These are phyloP conservation scores for Solanum lycopersicoides DNA, from an alignment of 257 asterid species.

Conservation along the genomic window DNA sequence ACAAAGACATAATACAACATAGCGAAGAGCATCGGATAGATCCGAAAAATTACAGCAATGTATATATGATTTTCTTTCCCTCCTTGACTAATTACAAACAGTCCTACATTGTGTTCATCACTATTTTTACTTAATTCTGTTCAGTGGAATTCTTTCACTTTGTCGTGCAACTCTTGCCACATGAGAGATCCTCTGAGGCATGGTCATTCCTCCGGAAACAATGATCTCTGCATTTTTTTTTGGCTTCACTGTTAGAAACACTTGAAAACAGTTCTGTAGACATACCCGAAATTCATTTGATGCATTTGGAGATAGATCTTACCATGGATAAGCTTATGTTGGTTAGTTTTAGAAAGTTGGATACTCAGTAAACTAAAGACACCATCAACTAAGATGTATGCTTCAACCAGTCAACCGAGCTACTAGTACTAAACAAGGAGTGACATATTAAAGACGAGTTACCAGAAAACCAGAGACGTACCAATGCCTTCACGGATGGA, in stretches of 20 bases:
- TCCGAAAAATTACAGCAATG: background rate
- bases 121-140: slow-evolving; percentile 26
- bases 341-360: background rate
- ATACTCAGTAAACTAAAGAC: background rate
- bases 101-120: background rate
- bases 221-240: slow-evolving; percentile 61
- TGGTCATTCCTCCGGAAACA: slow-evolving; percentile 92
- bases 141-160: slow-evolving; percentile 57
- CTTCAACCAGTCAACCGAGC: background rate
- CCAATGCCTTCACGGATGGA: slow-evolving; percentile 96
- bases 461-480: slow-evolving; percentile 5
- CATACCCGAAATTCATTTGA: background rate
- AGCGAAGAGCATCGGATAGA: background rate
- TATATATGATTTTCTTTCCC: background rate
- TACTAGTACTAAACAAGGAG: background rate
- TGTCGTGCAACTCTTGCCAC: slow-evolving; percentile 41
- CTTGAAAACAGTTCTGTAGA: background rate
- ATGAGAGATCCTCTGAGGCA: slow-evolving; percentile 72
- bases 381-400: background rate
- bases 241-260: slow-evolving; percentile 1
- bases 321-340: background rate
- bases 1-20: background rate
- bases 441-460: background rate
- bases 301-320: background rate
- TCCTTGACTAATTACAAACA: background rate